These are phyloP conservation scores for Aurantiochytrium sp. DNA, from an alignment of 108 stramenopile genomes.

Conservation along the genomic window DNA sequence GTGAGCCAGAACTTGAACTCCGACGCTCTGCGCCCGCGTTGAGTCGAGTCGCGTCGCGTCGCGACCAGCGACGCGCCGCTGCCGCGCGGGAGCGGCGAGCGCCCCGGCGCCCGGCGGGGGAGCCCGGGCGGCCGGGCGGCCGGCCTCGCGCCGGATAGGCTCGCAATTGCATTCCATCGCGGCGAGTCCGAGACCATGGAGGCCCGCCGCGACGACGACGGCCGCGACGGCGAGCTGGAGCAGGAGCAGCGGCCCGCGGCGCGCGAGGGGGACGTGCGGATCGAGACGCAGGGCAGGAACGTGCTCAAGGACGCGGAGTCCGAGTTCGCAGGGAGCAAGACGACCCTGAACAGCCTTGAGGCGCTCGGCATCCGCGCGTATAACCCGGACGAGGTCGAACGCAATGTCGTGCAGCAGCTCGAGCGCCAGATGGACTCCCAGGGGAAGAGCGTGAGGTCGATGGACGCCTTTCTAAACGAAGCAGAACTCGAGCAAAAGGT, in stretches of 20 bases:
- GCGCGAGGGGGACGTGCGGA: background rate
- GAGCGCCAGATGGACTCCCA: background rate
- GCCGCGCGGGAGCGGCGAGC: too few relatives aligned
- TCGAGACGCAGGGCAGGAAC: background rate
- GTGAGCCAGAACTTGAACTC: too few relatives aligned
- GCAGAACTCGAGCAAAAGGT: background rate
- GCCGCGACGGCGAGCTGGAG: background rate
- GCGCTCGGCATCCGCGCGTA: background rate
- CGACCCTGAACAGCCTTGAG: background rate
- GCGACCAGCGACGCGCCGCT: too few relatives aligned
- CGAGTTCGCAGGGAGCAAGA: background rate
- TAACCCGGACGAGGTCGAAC: conserved; percentile 23
- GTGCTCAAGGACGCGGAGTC: background rate
- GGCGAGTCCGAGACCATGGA: too few relatives aligned
- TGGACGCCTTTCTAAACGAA: background rate
- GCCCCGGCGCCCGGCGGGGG: too few relatives aligned
- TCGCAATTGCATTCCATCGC: too few relatives aligned
- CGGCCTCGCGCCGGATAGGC: too few relatives aligned
- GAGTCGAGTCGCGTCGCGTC: too few relatives aligned
- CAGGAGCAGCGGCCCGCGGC: background rate
- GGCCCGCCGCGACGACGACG: too few relatives aligned
- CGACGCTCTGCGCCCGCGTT: too few relatives aligned
- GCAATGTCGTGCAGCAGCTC: conserved; percentile 19
- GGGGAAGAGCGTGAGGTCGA: background rate
- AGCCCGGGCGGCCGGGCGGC: too few relatives aligned